Base-by-base conservation (phyloP, 495 filamentous ascomycete species). In the Lasiosphaeriaceae sp. region DNA sequence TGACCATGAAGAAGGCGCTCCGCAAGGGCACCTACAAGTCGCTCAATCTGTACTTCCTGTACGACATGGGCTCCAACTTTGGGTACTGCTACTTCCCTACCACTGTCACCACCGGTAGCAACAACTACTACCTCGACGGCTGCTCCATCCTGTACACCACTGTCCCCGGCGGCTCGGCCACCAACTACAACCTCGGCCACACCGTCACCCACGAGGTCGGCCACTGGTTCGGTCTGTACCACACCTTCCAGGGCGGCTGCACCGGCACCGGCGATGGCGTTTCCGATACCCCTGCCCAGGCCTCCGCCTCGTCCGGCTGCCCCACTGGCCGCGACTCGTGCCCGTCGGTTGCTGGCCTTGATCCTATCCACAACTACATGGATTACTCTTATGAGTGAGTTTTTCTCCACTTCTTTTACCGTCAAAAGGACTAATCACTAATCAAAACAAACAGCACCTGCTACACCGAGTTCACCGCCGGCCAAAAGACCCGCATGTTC, bases 171-270 rank as follows among this genome's bases (percentile, higher is more conserved):
- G 83, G 83, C 12, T 60, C 24, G 22, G 63, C 73, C 4, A 61
- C 66, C 17, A 76, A 76, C 50, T 87, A 81, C 69, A 81, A 86
- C 72, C 56, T 76, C 31, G 85, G 85, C 45, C 74, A 73, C 57
- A 87, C 85, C 19, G 78, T 75, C 20, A 78, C 80, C 34, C 85
- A 88, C 73, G 86, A 87, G 72, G 75, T 83, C 46, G 85, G 84
- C 17, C 85, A 88, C 71, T 87, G 84, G 83, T 72, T 87, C 50
- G 80, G 82, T 46, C 73, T 87, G 24, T 77, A 79, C 70, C 85
- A 88, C 65, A 84, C 82, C 35, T 88, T 88, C 73, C 77, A 88
- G 72, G 86, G 83, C 26, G 76, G 75, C 8, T 88, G 85, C 69
- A 62, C 58, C 5, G 74, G 79, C 11, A 52, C 62, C 3, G 84